These are phyloP conservation scores for Endoconidiophora laricicola DNA, from an alignment of 2,329 filamentous ascomycete genomes.

Conservation along the genomic window DNA sequence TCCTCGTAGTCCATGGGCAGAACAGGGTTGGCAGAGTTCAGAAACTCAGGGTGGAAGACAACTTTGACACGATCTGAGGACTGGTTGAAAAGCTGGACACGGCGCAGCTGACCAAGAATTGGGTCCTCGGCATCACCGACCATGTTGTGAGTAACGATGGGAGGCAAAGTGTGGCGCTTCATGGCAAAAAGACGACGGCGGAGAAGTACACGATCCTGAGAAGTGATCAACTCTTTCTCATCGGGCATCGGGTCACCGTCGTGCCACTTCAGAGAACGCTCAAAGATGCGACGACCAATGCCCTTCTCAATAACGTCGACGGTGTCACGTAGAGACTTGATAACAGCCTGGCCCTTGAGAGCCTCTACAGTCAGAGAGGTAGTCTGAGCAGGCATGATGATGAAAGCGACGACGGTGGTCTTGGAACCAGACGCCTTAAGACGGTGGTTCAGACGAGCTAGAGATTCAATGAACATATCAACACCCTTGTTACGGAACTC, in stretches of 20 bases:
- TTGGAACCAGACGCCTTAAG: slow-evolving; percentile 75
- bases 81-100: slow-evolving; percentile 95
- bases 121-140: slow-evolving; percentile 84
- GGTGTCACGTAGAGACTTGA: slow-evolving; percentile 89
- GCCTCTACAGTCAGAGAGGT: slow-evolving; percentile 89
- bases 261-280: slow-evolving; percentile 87
- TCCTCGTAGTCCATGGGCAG: slow-evolving; percentile 95
- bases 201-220: slow-evolving; percentile 81
- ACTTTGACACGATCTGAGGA: slow-evolving; percentile 91
- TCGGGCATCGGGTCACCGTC: slow-evolving; percentile 88
- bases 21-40: slow-evolving; percentile 90
- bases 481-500: slow-evolving; percentile 98
- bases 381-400: slow-evolving; percentile 97
- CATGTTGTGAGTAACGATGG: slow-evolving; percentile 99
- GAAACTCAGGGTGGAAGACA: slow-evolving; percentile 93
- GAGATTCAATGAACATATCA: slow-evolving; percentile 97
- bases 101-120: slow-evolving; percentile 85
- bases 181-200: slow-evolving; percentile 87
- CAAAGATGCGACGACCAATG: slow-evolving; percentile 86
- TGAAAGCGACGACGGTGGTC: slow-evolving; percentile 88
- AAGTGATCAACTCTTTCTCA: slow-evolving; percentile 87
- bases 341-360: slow-evolving; percentile 88
- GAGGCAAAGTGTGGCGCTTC: slow-evolving; percentile 80
- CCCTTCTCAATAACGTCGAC: slow-evolving; percentile 83
- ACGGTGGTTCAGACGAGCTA: slow-evolving; percentile 85